phyloP scores from a whole-genome alignment of 2,329 filamentous ascomycete genomes.

The Scytalidium lignicola region DNA sequence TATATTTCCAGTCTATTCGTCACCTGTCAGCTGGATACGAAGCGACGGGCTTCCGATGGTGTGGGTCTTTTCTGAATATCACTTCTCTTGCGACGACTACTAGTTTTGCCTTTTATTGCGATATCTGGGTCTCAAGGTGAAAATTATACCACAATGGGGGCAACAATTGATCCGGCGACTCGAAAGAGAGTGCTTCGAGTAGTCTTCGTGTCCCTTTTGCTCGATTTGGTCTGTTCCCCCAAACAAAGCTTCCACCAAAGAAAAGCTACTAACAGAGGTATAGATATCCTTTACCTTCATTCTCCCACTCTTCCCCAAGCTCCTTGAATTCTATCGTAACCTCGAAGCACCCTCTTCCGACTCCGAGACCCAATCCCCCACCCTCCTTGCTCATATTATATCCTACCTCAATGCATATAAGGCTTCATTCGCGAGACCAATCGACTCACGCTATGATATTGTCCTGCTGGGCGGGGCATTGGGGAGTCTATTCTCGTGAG shows the following conservation, averaged over 20 bases:
- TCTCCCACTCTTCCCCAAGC: slow-evolving; percentile 88
- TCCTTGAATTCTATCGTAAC: slow-evolving; percentile 93
- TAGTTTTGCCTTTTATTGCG: background rate
- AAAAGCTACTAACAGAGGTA: slow-evolving; percentile 3
- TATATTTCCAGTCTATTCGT: too few species aligned
- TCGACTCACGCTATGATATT: slow-evolving; percentile 95
- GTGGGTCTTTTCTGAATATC: too few species aligned
- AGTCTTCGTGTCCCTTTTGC: slow-evolving; percentile 80
- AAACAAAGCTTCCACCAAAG: background rate
- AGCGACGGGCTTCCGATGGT: too few species aligned
- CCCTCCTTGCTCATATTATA: slow-evolving; percentile 74
- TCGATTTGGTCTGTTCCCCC: slow-evolving; percentile 72
- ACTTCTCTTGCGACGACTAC: too few species aligned
- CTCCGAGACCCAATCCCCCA: slow-evolving; percentile 42
- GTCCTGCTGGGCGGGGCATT: slow-evolving; percentile 90
- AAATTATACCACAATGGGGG: slow-evolving; percentile 19
- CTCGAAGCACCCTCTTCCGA: slow-evolving; percentile 57
- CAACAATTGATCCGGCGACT: slow-evolving; percentile 44
- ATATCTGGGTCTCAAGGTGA: background rate
- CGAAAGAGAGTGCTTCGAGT: slow-evolving; percentile 82
- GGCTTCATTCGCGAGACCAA: slow-evolving; percentile 82
- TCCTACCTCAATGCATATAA: slow-evolving; percentile 90
- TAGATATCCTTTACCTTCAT: slow-evolving; percentile 99
- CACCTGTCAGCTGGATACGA: too few species aligned
- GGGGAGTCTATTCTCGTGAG: slow-evolving; percentile 78